Base-by-base conservation (phyloP, 129 eudicot species). In the Cynara cardunculus region DNA sequence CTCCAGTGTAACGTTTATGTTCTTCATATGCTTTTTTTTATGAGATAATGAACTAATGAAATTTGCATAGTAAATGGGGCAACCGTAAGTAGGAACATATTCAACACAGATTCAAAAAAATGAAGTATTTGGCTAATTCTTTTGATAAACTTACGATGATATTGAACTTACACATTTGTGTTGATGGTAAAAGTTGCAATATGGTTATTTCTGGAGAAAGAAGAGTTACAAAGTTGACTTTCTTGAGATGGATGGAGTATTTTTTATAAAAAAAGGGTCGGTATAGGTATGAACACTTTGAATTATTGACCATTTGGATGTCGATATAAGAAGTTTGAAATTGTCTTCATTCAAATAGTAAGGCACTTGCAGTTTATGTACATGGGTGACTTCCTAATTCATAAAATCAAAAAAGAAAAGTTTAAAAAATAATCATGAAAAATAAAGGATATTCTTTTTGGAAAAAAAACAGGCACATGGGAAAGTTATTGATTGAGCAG, bases 201-300 rank as follows among this genome's bases (percentile, higher is more conserved):
- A 35, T 66, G 64, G 5, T 49, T 78, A 39, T 37, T 9, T 72
- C 64, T 37, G 68, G 46, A 39, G 78, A 80, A 61, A 72, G 72
- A 61, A 72, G 72, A 37, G 35, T 53, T 71, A 69, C 46, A 65
- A 81, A 41, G 81, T 69, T 82, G 77, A 82, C 77, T 76, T 14
- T 7, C 34, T 73, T 26, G 37, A 11, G 25, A 69, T 69, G 32
- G 28, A 46, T 64, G 69, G 69, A 7, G 69, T 64, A 13, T 44
- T 2, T 37, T 37, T 76, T 22, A 19, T 37, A 26, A 3, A 25
- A 25, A 19, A 70, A 53, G 59, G 16, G 73, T 83, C 35, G 25
- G 56, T 61, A 39, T 71, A 80, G 72, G 90, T 87, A 74, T 82
- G 87, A 80, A 80, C 79, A 69, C 85, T 71, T 87, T 84, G 80